Conservation (phyloP, 441 rosid species). For the Arabidopsis hybrid region DNA sequence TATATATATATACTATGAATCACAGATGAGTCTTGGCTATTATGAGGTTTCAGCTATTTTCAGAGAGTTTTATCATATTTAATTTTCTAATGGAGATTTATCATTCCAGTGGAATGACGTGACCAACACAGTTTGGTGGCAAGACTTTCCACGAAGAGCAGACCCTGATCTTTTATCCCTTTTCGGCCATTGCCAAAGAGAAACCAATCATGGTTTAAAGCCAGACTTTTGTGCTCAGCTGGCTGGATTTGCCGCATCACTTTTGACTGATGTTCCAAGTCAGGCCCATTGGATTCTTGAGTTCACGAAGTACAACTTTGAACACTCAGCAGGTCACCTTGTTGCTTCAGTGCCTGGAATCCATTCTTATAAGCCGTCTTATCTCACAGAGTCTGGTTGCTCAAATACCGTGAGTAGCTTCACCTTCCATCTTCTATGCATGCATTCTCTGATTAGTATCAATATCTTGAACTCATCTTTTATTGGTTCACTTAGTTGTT, state of each 20-base stretch:
- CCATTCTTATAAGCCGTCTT: conserved; percentile 59
- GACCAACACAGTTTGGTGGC: conserved; percentile 98
- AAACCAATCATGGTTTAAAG: conserved; percentile 45
- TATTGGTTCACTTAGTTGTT: conserved; percentile 4
- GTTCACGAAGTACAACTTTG: conserved; percentile 81
- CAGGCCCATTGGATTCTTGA: conserved; percentile 87
- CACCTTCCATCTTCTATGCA: conserved; percentile 1
- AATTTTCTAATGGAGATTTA: conserved; percentile 23
- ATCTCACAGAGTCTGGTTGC: conserved; percentile 44
- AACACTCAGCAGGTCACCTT: conserved; percentile 72
- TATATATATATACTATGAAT: not conserved
- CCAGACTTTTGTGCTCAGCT: conserved; percentile 92
- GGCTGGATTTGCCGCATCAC: conserved; percentile 89
- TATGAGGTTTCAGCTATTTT: not conserved
- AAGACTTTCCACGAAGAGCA: conserved; percentile 85
- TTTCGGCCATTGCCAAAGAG: conserved; percentile 56
- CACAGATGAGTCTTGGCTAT: conserved; percentile 9
- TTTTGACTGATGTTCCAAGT: conserved; percentile 80
- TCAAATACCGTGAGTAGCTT: conserved; percentile 52
- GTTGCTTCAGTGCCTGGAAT: conserved; percentile 91
- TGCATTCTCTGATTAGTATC: conserved; percentile 16
- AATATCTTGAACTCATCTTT: conserved; percentile 15
- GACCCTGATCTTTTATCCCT: conserved; percentile 74
- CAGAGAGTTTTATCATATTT: conserved; percentile 13
- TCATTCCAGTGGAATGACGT: conserved; percentile 81